phyloP scores from a whole-genome alignment of 2,329 filamentous ascomycete genomes.

The Sporothrix euskadiensis region DNA sequence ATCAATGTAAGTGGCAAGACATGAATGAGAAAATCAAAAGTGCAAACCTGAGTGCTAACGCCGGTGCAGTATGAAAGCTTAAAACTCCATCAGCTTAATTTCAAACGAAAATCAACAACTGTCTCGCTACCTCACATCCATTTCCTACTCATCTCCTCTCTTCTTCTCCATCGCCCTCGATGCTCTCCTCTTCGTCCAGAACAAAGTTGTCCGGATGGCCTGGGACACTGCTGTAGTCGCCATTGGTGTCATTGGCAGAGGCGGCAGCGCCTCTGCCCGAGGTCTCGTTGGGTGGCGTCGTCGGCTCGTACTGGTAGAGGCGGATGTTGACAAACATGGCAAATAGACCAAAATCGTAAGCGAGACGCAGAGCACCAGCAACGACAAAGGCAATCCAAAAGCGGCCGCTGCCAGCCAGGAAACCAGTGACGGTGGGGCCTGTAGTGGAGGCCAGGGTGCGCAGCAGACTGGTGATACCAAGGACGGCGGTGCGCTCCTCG shows the following conservation, averaged over 20 bases:
- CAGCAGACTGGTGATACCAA: slow-evolving; percentile 65
- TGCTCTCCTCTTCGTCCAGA: slow-evolving; percentile 30
- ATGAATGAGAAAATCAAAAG: not conserved
- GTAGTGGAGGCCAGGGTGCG: slow-evolving; percentile 59
- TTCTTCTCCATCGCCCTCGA: slow-evolving; percentile 1
- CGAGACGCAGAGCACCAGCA: slow-evolving; percentile 54
- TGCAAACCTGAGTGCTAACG: not conserved
- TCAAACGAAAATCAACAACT: not conserved
- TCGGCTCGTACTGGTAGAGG: slow-evolving; percentile 53
- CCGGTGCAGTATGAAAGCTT: not conserved
- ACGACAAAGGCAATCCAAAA: slow-evolving; percentile 66
- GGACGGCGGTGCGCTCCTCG: slow-evolving; percentile 67
- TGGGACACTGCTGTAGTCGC: slow-evolving; percentile 23
- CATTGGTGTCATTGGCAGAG: slow-evolving; percentile 59
- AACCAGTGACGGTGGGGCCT: slow-evolving; percentile 57
- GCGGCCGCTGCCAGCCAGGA: slow-evolving; percentile 52
- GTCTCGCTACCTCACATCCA: not conserved
- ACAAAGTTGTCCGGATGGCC: slow-evolving; percentile 29
- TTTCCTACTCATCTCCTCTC: no score
- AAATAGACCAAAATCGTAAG: slow-evolving; percentile 61
- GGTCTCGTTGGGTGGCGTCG: slow-evolving; percentile 66
- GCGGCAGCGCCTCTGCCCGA: slow-evolving; percentile 64
- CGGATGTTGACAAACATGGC: slow-evolving; percentile 61
- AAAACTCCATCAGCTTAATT: not conserved
- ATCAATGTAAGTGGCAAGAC: not conserved